Conservation (phyloP, 306 rosid species). For the Vachellia pachyceras region DNA sequence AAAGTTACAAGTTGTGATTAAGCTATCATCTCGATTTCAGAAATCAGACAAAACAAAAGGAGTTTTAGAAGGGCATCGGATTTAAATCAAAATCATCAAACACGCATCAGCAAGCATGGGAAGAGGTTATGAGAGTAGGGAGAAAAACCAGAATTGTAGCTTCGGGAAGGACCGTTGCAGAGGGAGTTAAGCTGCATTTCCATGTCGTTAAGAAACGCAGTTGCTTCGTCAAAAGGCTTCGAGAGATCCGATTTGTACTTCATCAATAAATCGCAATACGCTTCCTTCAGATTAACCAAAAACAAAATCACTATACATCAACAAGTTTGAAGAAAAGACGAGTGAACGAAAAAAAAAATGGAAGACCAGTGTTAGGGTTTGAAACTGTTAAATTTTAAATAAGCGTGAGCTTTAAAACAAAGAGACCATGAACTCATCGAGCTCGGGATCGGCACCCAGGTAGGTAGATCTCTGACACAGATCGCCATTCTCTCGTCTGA, state of each 20-base stretch:
- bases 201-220: constrained; percentile 63
- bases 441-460: constrained; percentile 73
- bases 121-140: constrained; percentile 36
- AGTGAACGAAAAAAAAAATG: not conserved
- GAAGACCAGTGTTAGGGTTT: constrained; percentile 44
- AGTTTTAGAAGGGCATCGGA: not conserved
- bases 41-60: not conserved
- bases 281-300: constrained; percentile 47
- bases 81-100: not conserved
- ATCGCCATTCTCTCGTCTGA: constrained; percentile 41
- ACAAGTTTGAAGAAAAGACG: not conserved
- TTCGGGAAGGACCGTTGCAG: constrained; percentile 34
- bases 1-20: not conserved
- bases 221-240: constrained; percentile 70
- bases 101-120: not conserved
- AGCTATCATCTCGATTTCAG: constrained; percentile 1
- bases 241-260: constrained; percentile 71
- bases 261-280: constrained; percentile 55
- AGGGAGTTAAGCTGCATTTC: constrained; percentile 69
- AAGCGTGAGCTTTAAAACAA: not conserved
- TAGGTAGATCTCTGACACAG: constrained; percentile 38
- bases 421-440: constrained; percentile 78
- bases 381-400: not conserved
- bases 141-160: constrained; percentile 52
- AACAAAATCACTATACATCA: not conserved